Evolutionary conservation across 1,284 basidiomycete genomes (phyloP).

Genomic region (Pisolithus thermaeus): DNA sequence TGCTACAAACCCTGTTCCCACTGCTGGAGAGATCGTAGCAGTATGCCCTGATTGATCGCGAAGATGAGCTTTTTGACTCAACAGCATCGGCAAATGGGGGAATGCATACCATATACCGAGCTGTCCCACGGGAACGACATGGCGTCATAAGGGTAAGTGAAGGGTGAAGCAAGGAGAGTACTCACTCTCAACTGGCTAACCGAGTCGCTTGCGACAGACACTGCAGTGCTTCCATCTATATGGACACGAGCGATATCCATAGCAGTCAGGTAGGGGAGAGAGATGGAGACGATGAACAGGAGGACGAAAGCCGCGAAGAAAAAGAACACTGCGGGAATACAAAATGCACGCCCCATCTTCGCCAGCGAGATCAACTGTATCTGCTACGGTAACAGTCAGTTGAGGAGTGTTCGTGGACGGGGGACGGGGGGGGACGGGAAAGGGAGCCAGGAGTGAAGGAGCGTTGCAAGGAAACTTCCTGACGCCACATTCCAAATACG

Average conservation of each 20-base stretch:
- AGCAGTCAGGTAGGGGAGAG: slow-evolving; percentile 57
- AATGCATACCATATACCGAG: slow-evolving; percentile 25
- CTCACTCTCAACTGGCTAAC: slow-evolving; percentile 52
- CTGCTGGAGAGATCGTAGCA: slow-evolving; percentile 14
- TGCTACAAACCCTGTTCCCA: slow-evolving; percentile 16
- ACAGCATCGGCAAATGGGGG: not conserved
- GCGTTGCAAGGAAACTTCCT: no score
- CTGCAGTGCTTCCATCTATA: slow-evolving; percentile 32
- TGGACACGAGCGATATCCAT: slow-evolving; percentile 60
- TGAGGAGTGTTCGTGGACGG: not conserved
- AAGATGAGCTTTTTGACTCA: slow-evolving; percentile 6
- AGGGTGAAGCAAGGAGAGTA: slow-evolving; percentile 9
- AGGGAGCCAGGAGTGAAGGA: no score
- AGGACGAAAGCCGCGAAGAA: slow-evolving; percentile 60
- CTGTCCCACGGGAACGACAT: slow-evolving; percentile 12
- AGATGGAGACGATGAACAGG: slow-evolving; percentile 61
- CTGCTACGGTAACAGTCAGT: not conserved
- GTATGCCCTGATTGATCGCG: slow-evolving; percentile 19
- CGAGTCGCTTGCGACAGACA: slow-evolving; percentile 23
- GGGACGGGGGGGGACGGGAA: not conserved
- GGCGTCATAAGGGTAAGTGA: not conserved
- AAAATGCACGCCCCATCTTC: slow-evolving; percentile 51
- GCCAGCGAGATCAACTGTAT: slow-evolving; percentile 1
- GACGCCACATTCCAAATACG: no score
- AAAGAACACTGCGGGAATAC: slow-evolving; percentile 59